Evolutionary conservation across 805 yeast species (phyloP).

Genomic region (Kazachstania taianensis): DNA sequence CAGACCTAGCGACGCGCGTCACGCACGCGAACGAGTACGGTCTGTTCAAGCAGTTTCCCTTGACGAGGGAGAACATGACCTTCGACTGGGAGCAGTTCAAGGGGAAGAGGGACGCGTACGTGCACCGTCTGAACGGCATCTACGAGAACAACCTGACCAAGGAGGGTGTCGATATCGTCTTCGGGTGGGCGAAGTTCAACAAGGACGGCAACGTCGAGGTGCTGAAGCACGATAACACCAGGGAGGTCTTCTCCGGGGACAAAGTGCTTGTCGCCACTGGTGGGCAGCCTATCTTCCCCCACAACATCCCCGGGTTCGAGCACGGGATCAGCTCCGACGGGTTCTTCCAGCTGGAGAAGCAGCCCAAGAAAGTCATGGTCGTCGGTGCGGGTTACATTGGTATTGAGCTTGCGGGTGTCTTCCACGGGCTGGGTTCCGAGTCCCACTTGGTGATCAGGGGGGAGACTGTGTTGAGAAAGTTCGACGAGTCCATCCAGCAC

Average conservation of each 20-base stretch:
- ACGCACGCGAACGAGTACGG: conserved; percentile 77
- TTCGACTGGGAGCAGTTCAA: conserved; percentile 82
- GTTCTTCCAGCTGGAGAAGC: conserved; percentile 67
- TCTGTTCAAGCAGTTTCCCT: conserved; percentile 47
- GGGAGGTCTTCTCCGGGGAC: conserved; percentile 62
- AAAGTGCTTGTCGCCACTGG: conserved; percentile 87
- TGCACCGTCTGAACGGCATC: conserved; percentile 80
- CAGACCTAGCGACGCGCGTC: conserved; percentile 72
- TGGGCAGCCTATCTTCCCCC: conserved; percentile 67
- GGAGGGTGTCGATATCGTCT: conserved; percentile 81
- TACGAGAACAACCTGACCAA: conserved; percentile 78
- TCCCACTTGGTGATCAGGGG: conserved; percentile 86
- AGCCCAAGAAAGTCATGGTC: conserved; percentile 86
- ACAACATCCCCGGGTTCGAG: conserved; percentile 68
- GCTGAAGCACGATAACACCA: conserved; percentile 48
- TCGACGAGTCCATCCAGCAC: conserved; percentile 71
- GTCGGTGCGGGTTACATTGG: conserved; percentile 99
- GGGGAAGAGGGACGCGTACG: conserved; percentile 84
- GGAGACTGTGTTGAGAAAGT: conserved; percentile 78
- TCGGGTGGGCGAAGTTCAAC: conserved; percentile 76
- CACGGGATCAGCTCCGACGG: conserved; percentile 84
- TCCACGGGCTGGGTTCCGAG: conserved; percentile 77
- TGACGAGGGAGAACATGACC: conserved; percentile 40
- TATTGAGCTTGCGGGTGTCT: conserved; percentile 89
- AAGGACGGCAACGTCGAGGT: conserved; percentile 73